phyloP scores from a whole-genome alignment of 2,329 filamentous ascomycete species.

The Coniochaeta ligniaria region DNA sequence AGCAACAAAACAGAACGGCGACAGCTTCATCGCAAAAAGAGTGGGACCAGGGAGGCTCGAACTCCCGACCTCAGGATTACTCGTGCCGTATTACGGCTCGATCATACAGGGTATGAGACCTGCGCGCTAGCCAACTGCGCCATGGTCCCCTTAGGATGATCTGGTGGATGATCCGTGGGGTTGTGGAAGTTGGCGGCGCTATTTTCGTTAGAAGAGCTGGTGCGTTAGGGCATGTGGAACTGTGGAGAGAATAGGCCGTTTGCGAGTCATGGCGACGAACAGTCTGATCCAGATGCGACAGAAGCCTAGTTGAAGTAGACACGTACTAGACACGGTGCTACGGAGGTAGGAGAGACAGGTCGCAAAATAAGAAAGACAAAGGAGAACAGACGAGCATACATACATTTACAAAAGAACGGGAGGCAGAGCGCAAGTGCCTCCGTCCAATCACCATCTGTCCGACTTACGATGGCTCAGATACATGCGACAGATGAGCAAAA shows the following conservation, averaged over 20 bases:
- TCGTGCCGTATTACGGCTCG: background rate
- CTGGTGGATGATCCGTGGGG: background rate
- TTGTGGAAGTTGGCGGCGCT: background rate
- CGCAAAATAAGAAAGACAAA: no score
- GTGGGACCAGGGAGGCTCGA: constrained; percentile 2
- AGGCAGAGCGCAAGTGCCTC: no score
- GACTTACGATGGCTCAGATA: no score
- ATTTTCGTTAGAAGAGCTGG: background rate
- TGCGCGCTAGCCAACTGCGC: constrained; percentile 3
- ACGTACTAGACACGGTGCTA: background rate
- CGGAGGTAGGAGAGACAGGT: no score
- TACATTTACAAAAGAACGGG: no score
- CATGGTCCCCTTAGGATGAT: background rate
- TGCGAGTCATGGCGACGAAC: background rate
- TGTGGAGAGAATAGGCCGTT: background rate
- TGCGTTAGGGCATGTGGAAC: background rate
- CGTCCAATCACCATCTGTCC: no score
- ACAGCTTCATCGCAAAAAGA: background rate
- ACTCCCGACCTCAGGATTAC: constrained; percentile 3
- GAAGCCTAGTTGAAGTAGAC: background rate
- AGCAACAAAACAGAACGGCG: no score
- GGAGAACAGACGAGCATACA: no score
- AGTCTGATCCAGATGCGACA: background rate
- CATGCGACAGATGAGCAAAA: background rate
- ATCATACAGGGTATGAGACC: constrained; percentile 3